phyloP scores from a whole-genome alignment of 2,329 filamentous ascomycete genomes.

The Cryphonectria naterciae region DNA sequence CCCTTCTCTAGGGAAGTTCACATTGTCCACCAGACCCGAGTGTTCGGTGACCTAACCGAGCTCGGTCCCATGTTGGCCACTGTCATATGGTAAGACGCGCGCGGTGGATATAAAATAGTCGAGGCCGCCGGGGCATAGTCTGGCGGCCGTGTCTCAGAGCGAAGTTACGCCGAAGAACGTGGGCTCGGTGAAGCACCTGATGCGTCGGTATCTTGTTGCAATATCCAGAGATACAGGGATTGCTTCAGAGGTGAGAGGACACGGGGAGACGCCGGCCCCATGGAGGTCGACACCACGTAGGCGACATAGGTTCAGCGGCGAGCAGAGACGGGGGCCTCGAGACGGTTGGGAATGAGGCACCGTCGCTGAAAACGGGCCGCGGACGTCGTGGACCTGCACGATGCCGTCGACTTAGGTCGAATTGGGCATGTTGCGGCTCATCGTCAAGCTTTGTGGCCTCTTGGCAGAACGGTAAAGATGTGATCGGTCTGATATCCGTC shows the following conservation, averaged over 20 bases:
- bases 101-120: background rate
- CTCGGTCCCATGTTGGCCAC: slow-evolving; percentile 6
- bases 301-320: background rate
- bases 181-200: slow-evolving; percentile 9
- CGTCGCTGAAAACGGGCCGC: background rate
- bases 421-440: background rate
- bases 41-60: slow-evolving; percentile 2
- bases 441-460: slow-evolving; percentile 22
- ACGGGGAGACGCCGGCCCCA: background rate
- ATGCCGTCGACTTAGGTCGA: background rate
- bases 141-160: background rate
- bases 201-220: slow-evolving; percentile 7
- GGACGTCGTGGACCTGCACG: background rate
- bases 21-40: background rate
- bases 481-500: slow-evolving; percentile 7
- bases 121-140: background rate
- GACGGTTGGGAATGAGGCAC: background rate
- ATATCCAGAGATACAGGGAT: background rate
- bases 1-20: background rate
- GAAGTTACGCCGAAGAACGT: slow-evolving; percentile 9
- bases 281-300: background rate
- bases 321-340: background rate
- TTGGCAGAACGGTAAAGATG: slow-evolving; percentile 1
- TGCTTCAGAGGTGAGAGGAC: background rate
- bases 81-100: background rate